Conservation (phyloP, 225 moss, liverwort and hornwort species). For the Climacium dendroides region DNA sequence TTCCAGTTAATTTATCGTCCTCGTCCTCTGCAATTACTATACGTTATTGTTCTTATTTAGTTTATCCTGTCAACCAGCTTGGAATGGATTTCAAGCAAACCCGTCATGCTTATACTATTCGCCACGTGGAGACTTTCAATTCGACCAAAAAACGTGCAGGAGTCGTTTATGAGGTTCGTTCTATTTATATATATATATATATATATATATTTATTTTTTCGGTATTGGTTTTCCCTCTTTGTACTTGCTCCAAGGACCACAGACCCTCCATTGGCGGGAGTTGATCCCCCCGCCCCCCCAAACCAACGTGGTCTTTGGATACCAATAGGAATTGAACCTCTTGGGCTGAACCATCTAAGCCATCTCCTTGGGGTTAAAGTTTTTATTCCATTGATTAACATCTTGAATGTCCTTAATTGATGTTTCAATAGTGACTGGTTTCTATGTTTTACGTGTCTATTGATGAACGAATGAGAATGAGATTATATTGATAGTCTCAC, state of each 20-base stretch:
- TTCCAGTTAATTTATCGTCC: neutral
- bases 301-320: neutral
- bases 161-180: slow-evolving; percentile 17
- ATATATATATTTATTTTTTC: neutral
- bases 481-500: neutral
- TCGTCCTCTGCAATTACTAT: neutral
- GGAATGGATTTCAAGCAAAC: slow-evolving; percentile 73
- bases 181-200: no score
- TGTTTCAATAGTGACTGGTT: neutral
- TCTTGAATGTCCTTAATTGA: neutral
- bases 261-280: neutral
- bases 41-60: neutral
- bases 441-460: neutral
- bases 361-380: neutral
- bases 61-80: slow-evolving; percentile 22
- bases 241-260: neutral
- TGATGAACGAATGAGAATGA: neutral
- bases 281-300: neutral
- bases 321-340: neutral
- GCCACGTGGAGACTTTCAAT: slow-evolving; percentile 90
- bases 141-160: slow-evolving; percentile 88
- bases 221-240: neutral
- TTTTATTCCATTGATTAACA: neutral
- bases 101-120: slow-evolving; percentile 10
- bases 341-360: neutral